Evolutionary conservation across 768 basidiomycete species (phyloP), one percentile per base, ranked within the genome.

Genomic region (Collybiopsis confluens): DNA sequence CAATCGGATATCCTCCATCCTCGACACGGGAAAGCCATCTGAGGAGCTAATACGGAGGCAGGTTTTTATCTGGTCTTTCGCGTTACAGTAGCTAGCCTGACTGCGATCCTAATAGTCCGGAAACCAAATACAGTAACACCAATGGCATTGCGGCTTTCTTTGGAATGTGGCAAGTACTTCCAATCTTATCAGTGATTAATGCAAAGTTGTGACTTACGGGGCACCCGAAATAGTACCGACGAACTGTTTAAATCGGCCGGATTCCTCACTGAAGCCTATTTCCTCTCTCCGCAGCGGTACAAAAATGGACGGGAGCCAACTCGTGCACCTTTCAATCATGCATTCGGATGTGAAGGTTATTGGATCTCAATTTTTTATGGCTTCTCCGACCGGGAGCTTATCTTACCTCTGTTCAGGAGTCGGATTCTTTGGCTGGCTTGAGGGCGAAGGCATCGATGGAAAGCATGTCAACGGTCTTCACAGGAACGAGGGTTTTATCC

Each of bases 211-310:
- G 49, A 55, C 30, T 35, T 6, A 33, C 33, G 21, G 15, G 44
- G 10, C 56, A 21, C 35, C 23, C 37, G 7, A 35, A 24, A 11
- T 24, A 90, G 88, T 58, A 77, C 85, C 5, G 88, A 91, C 61
- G 89, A 91, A 62, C 77, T 90, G 37, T 80, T 83, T 71, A 90
- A 90, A 67, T 77, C 87, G 1, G 81, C 86, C 10, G 83, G 85
- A 5, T 90, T 86, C 59, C 75, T 91, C 53, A 85, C 88, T 0
- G 89, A 91, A 61, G 77, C 83, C 11, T 82, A 82, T 61, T 68
- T 76, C 37, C 70, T 76, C 27, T 53, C 52, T 45, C 67, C 72
- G 2, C 58, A 61, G n/a, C 45, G 59, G 21, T 69, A 68, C 10
- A 65, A 67, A 26, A 65, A 65, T 30, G 75, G 70, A 4, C 62